These are phyloP conservation scores for Paspalum vaginatum DNA, from an alignment of 176 grass and related monocot genomes.

Conservation along the genomic window DNA sequence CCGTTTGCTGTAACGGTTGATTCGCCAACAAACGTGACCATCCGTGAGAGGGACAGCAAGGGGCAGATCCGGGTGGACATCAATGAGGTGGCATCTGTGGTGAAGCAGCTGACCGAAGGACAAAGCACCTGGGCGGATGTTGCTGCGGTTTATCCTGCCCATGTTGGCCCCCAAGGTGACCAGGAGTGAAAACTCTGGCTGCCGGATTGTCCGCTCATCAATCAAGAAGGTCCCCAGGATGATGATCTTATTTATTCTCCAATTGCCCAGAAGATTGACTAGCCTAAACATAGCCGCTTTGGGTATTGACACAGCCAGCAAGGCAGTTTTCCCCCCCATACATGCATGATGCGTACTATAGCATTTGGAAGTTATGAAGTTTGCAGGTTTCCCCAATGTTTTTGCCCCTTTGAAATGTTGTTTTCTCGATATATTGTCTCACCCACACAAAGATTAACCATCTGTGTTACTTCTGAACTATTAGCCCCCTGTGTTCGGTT, in stretches of 20 bases:
- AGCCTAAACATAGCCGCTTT: background rate
- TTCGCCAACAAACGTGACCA: constrained; percentile 48
- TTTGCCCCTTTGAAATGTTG: background rate
- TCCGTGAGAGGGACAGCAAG: constrained; percentile 75
- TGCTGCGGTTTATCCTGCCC: constrained; percentile 49
- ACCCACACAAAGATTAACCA: background rate
- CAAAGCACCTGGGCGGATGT: constrained; percentile 73
- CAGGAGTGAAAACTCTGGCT: constrained; percentile 46
- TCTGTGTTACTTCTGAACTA: constrained; percentile 1
- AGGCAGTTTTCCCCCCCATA: background rate
- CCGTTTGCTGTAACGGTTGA: constrained; percentile 73
- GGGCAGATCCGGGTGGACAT: constrained; percentile 67
- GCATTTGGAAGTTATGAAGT: background rate
- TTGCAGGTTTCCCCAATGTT: background rate
- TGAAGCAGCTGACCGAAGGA: constrained; percentile 64
- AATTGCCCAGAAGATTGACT: background rate
- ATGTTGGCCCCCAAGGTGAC: constrained; percentile 45
- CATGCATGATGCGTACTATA: constrained; percentile 10
- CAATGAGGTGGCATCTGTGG: constrained; percentile 56
- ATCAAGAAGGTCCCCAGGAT: background rate
- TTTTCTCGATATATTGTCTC: background rate
- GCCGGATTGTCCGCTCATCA: background rate
- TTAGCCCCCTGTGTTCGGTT: background rate
- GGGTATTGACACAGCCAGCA: background rate
- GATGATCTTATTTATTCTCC: background rate